These are phyloP conservation scores for Diphasiastrum complanatum DNA, from an alignment of 83 land plant species.

Conservation along the genomic window DNA sequence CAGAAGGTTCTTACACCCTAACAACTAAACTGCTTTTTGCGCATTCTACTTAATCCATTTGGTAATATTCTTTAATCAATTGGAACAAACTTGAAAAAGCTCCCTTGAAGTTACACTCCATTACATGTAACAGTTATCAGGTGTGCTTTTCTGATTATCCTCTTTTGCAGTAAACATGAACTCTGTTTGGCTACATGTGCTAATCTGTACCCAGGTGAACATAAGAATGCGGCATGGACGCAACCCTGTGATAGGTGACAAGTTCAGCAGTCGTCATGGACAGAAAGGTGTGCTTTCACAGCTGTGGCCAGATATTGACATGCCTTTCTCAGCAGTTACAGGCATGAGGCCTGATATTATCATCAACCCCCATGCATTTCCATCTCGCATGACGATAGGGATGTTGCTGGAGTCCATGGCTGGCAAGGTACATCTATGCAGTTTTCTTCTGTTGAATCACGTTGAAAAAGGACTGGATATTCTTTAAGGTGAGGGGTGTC, in stretches of 20 bases:
- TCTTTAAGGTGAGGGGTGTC: no score
- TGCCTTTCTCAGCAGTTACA: conserved; percentile 93
- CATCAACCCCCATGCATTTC: conserved; percentile 99
- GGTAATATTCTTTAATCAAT: neutral
- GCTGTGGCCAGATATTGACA: conserved; percentile 96
- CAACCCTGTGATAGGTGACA: conserved; percentile 95
- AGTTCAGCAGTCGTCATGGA: conserved; percentile 99
- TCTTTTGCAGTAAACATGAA: no score
- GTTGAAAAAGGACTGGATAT: no score
- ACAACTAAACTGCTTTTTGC: neutral
- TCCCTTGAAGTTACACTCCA: no score
- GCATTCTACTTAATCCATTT: neutral
- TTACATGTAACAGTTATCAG: no score
- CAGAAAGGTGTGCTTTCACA: conserved; percentile 99
- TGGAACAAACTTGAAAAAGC: no score
- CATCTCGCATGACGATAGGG: conserved; percentile 97
- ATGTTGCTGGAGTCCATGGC: conserved; percentile 98
- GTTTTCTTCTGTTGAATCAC: neutral
- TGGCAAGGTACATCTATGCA: conserved; percentile 67
- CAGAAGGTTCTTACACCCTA: conserved; percentile 51
- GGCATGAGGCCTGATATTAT: conserved; percentile 99
- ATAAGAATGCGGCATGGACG: conserved; percentile 68
- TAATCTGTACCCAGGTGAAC: conserved; percentile 44
- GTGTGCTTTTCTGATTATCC: no score
- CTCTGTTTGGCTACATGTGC: no score